These are phyloP conservation scores for Phyllosticta ampelicida DNA, from an alignment of 2,329 filamentous ascomycete genomes.

Conservation along the genomic window DNA sequence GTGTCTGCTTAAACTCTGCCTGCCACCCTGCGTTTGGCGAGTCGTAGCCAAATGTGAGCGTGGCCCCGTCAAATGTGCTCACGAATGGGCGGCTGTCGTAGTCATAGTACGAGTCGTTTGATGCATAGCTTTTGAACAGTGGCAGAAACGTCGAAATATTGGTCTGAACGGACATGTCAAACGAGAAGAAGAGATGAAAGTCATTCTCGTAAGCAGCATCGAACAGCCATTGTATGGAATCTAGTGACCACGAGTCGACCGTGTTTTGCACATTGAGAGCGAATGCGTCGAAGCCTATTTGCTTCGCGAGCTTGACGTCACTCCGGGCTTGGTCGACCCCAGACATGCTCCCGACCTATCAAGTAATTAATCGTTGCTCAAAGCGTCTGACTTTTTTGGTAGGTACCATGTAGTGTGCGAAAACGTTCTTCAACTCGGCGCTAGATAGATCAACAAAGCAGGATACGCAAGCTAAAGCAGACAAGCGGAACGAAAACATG, in stretches of 20 bases:
- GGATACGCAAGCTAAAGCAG: neutral
- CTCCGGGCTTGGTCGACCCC: slow-evolving; percentile 7
- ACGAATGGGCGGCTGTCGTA: slow-evolving; percentile 22
- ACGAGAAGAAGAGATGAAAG: slow-evolving; percentile 30
- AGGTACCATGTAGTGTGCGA: slow-evolving; percentile 10
- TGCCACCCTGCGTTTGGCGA: slow-evolving; percentile 9
- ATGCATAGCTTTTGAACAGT: slow-evolving; percentile 18
- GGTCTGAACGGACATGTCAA: slow-evolving; percentile 20
- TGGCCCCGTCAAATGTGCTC: slow-evolving; percentile 23
- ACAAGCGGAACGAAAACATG: neutral
- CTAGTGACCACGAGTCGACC: slow-evolving; percentile 16
- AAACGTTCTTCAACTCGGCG: slow-evolving; percentile 7
- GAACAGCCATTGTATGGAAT: slow-evolving; percentile 22
- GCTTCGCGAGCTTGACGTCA: slow-evolving; percentile 20
- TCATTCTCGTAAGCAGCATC: slow-evolving; percentile 18
- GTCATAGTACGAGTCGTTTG: slow-evolving; percentile 19
- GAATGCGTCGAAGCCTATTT: slow-evolving; percentile 15
- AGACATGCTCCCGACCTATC: slow-evolving; percentile 8
- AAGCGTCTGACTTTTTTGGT: neutral
- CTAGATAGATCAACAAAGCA: neutral
- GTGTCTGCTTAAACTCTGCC: slow-evolving; percentile 15
- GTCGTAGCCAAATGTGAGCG: slow-evolving; percentile 9
- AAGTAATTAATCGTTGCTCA: neutral
- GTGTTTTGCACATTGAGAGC: slow-evolving; percentile 16
- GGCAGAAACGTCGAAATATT: slow-evolving; percentile 19